Evolutionary conservation across 2,329 filamentous ascomycete genomes (phyloP), one percentile per base, ranked within the genome.

Genomic region (Microdochium trichocladiopsis): DNA sequence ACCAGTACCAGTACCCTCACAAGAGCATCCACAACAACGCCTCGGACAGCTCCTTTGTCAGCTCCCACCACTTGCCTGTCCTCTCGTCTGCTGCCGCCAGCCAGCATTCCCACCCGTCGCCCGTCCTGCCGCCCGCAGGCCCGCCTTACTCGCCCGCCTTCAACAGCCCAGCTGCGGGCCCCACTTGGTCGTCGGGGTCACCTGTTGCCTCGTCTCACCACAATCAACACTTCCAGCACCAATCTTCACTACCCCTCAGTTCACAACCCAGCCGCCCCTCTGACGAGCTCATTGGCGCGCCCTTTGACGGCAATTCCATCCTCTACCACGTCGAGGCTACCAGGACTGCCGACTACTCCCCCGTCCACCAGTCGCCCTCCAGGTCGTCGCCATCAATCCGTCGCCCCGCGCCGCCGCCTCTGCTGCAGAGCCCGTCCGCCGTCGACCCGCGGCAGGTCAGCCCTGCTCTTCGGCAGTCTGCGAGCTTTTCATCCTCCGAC

Each of bases 291-390:
- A 75, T 86, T 68, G 82, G 82, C 61, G 80, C 81, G 57, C 82
- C 82, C 45, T 86, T 86, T 67, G 82, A 86, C 79, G 77, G 80
- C 60, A 77, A 74, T 52, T 77, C 77, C 58, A 83, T 85, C 60
- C 71, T 85, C 61, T 78, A 75, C 65, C 80, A 80, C 59, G 73
- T 85, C 62, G 79, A 84, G 61, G 76, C 76, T 54, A 74, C 73
- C 52, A 75, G 75, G 55, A 67, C 70, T 50, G 65, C 68, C 47
- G 47, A 48, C 24, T 25, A 48, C 24, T 56, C 48, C 54, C 55
- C 37, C 51, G 50, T 50, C 52, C 59, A 66, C 59, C 60, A 64
- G 48, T 56, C 66, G 56, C 64, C 65, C 58, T 64, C 63, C 56
- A 63, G 58, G 57, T 54, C 55, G 55, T 60, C 58, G 61, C 63